Conservation (phyloP, 2,329 filamentous ascomycete species). For the Colletotrichum lindemuthianum region DNA sequence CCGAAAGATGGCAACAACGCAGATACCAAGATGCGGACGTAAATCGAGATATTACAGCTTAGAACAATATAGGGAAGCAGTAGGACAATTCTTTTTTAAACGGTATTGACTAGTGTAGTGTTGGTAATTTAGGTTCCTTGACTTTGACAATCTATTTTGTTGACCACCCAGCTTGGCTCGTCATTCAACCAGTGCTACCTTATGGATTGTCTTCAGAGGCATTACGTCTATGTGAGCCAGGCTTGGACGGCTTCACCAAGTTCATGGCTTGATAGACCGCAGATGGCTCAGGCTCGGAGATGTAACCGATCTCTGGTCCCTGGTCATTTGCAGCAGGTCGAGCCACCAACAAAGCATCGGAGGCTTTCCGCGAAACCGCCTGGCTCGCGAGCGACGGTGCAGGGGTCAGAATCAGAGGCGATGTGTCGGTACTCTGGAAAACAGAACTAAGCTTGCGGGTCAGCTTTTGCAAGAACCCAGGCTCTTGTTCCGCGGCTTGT, state of each 20-base stretch:
- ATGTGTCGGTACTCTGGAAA: slow-evolving; percentile 3
- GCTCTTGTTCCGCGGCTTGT: not conserved
- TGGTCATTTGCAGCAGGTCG: no score
- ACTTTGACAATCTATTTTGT: not conserved
- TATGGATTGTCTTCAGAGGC: slow-evolving; percentile 15
- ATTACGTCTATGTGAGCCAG: not conserved
- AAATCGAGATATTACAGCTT: no score
- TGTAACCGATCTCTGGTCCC: not conserved
- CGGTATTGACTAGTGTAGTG: not conserved
- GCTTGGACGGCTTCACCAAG: slow-evolving; percentile 1
- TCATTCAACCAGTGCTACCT: not conserved
- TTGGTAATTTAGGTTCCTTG: not conserved
- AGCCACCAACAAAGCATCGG: not conserved
- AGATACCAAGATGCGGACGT: no score
- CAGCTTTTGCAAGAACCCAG: slow-evolving; percentile 19
- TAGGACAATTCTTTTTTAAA: not conserved
- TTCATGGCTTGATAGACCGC: slow-evolving; percentile 13
- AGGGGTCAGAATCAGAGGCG: not conserved
- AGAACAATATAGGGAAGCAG: no score
- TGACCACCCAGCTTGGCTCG: no score
- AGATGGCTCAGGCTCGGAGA: slow-evolving; percentile 15
- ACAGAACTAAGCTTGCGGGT: slow-evolving; percentile 31
- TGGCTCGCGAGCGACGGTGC: slow-evolving; percentile 9
- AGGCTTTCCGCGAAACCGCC: not conserved
- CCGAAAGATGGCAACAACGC: no score